Percentiles rank a stretch among this genome's conserved stretches.
Evolutionary conservation across 345 rosid species (phyloP).

Genomic region (Eutrema japonicum): DNA sequence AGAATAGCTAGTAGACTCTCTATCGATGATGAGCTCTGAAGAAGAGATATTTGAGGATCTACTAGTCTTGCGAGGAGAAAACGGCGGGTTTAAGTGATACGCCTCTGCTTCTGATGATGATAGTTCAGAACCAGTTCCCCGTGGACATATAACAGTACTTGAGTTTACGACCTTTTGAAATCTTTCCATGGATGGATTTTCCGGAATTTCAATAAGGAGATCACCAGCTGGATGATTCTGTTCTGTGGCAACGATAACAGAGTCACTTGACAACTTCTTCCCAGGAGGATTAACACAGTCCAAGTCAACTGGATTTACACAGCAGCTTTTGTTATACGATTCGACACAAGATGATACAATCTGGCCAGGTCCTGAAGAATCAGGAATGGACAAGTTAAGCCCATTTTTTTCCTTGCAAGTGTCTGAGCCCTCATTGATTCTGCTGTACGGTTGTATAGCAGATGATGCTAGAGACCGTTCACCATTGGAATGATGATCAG

Average conservation of each 20-base stretch:
- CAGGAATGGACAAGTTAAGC: constrained; percentile 42
- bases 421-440: constrained; percentile 42
- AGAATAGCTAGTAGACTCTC: constrained; percentile 47
- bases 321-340: constrained; percentile 45
- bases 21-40: constrained; percentile 42
- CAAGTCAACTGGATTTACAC: constrained; percentile 44
- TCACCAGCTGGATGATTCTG: constrained; percentile 40
- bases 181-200: constrained; percentile 49
- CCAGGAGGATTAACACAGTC: constrained; percentile 45
- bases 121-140: constrained; percentile 49
- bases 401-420: constrained; percentile 42
- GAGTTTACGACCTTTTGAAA: constrained; percentile 45
- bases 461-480: constrained; percentile 43
- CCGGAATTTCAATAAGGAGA: constrained; percentile 42
- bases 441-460: constrained; percentile 32
- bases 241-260: constrained; percentile 49
- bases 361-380: constrained; percentile 46
- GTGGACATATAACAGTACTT: constrained; percentile 38
- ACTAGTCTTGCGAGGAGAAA: constrained; percentile 44
- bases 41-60: constrained; percentile 39
- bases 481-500: constrained; percentile 46
- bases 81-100: constrained; percentile 40
- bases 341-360: constrained; percentile 41
- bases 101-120: constrained; percentile 51
- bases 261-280: constrained; percentile 48